Evolutionary conservation across 208 protist genomes (phyloP).

Genomic region (Porcisia deanei): DNA sequence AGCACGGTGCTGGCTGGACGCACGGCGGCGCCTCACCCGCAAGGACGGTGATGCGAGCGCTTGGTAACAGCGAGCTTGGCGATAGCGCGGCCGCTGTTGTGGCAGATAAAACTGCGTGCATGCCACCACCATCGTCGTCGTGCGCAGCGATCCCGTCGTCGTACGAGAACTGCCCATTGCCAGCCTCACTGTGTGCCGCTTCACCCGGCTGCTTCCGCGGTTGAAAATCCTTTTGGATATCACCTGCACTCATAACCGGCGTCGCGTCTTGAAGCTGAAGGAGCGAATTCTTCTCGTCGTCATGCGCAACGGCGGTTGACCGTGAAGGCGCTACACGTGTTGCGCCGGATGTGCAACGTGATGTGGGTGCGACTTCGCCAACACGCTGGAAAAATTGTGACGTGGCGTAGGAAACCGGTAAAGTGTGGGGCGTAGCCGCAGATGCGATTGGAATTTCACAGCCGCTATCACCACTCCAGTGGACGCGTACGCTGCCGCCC

Average conservation of each 20-base stretch:
- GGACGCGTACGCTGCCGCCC: not conserved
- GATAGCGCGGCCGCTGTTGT: not conserved
- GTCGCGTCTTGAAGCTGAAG: slow-evolving; percentile 23
- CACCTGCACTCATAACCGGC: slow-evolving; percentile 14
- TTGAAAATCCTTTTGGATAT: slow-evolving; percentile 12
- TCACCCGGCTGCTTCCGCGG: slow-evolving; percentile 14
- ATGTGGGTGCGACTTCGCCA: not conserved
- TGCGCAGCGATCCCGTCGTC: not conserved
- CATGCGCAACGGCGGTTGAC: not conserved
- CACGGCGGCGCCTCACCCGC: not conserved
- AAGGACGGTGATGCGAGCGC: not conserved
- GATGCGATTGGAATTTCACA: not conserved
- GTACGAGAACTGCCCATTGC: not conserved
- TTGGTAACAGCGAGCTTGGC: not conserved
- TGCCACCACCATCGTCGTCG: not conserved
- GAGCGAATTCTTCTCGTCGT: slow-evolving; percentile 1
- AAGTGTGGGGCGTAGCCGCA: not conserved
- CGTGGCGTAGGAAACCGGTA: not conserved
- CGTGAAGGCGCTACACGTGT: not conserved
- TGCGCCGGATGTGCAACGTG: slow-evolving; percentile 1
- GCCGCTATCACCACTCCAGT: not conserved
- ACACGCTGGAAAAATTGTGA: slow-evolving; percentile 31
- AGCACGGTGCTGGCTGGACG: not conserved
- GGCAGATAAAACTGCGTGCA: not conserved
- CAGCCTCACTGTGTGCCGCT: not conserved